A percentile compares a stretch with the other conserved stretches of the same genome.
These are phyloP conservation scores for Rhizopus sp. DNA, from an alignment of 371 early-diverging fungal genomes.

Conservation along the genomic window DNA sequence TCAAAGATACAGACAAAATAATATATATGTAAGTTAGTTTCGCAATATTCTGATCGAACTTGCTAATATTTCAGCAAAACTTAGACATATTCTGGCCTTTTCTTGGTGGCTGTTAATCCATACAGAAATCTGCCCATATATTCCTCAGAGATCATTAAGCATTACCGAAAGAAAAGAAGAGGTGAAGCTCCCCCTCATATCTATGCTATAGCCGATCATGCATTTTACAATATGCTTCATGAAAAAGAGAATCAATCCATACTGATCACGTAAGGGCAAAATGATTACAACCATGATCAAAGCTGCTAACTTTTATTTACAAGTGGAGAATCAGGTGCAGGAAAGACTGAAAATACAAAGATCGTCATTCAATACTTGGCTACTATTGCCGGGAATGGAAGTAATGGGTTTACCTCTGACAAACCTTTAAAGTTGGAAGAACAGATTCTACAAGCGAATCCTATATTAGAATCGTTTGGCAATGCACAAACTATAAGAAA, in stretches of 20 bases:
- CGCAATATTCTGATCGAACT: not conserved
- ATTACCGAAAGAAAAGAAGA: conserved; percentile 86
- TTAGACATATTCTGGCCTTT: conserved; percentile 99
- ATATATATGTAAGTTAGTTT: conserved; percentile 84
- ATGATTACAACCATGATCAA: not conserved
- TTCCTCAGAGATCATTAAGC: conserved; percentile 75
- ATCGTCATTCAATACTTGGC: conserved; percentile 99
- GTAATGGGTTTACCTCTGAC: conserved; percentile 31
- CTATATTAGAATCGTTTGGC: conserved; percentile 99
- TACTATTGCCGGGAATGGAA: conserved; percentile 73
- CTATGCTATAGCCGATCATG: conserved; percentile 93
- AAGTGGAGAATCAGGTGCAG: conserved; percentile 99
- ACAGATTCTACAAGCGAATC: conserved; percentile 97
- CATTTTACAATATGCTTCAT: conserved; percentile 95
- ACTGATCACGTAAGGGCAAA: conserved; percentile 85
- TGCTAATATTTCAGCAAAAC: not conserved
- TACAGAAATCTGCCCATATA: conserved; percentile 95
- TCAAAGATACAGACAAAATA: conserved; percentile 85
- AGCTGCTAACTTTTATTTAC: not conserved
- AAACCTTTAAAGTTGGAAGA: conserved; percentile 69
- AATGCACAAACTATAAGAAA: conserved; percentile 99
- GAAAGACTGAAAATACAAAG: conserved; percentile 99
- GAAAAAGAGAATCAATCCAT: conserved; percentile 97
- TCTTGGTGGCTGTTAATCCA: conserved; percentile 99
- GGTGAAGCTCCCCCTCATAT: conserved; percentile 96